Base-by-base conservation (phyloP, 805 yeast genomes). In the Barnettozyma populi region DNA sequence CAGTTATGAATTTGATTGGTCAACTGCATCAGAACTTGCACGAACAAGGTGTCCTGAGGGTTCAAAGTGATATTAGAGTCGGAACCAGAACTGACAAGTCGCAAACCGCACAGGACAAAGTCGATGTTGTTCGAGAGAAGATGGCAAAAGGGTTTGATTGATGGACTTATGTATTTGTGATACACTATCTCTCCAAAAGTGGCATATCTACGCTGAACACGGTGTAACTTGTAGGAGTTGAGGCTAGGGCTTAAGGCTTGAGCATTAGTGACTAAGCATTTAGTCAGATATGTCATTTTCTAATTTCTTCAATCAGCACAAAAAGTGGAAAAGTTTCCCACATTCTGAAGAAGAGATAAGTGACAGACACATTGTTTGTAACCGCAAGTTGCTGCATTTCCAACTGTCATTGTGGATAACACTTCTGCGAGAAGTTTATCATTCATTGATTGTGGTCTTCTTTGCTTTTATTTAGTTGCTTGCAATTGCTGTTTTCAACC, bases 51-150 rank as follows among this genome's bases (percentile, higher is more conserved):
- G 79, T 86, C 11, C 74, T 84, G 10, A 74, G 97, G 62, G 80
- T 89, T 45, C 96, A 90, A 62, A 80, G 88, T 52, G 96, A 89
- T 56, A 85, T 89, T 47, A 72, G 97, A 61, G 82, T 88, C 34
- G 96, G 97, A 7, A 86, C 96, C 3, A 79, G 95, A 68, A 79
- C 76, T 37, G 95, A 86, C 60, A 86, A 86, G 66, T 59, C 59
- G 13, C 95, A 86, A 62, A 72, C 79, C 18, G 87, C 90, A 1
- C 76, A 75, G 53, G 94, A 86, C 53, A 87, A 86, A 62, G 74
- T 86, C 35, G 78, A 78, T 55, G 71, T 78, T 43, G 94, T 86
- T 31, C 74, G 79, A 50, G 67, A 68, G 41, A 84, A 83, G 56
- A 60, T 76, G 46, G 62, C 59, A 16, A 54, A 57, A 16, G 48